Evolutionary conservation across 2,329 filamentous ascomycete species (phyloP).

Genomic region (Helicocarpus griseus): DNA sequence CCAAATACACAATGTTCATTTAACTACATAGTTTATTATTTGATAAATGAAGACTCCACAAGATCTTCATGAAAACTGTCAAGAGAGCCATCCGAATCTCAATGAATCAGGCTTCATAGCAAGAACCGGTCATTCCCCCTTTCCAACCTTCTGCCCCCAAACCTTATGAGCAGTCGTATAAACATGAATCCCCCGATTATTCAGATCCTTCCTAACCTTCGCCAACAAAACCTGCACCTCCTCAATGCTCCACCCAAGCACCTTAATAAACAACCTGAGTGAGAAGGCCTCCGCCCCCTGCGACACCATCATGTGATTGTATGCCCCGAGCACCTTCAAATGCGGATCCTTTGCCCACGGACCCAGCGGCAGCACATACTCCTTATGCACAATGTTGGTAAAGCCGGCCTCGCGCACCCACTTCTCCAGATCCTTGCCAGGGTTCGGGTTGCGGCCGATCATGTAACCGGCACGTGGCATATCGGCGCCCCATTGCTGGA

Average conservation of each 20-base stretch:
- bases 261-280: slow-evolving; percentile 12
- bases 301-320: slow-evolving; percentile 14
- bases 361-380: background rate
- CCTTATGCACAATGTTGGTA: background rate
- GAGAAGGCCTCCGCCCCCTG: slow-evolving; percentile 19
- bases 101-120: too few species aligned
- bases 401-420: slow-evolving; percentile 12
- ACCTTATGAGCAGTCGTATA: slow-evolving; percentile 1
- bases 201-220: background rate
- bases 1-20: too few species aligned
- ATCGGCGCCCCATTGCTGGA: background rate
- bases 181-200: background rate
- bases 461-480: slow-evolving; percentile 9
- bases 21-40: too few species aligned
- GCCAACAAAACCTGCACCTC: slow-evolving; percentile 1
- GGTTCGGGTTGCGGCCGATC: slow-evolving; percentile 2
- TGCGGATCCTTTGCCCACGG: background rate
- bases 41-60: too few species aligned
- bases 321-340: background rate
- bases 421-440: slow-evolving; percentile 16
- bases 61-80: too few species aligned
- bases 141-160: background rate
- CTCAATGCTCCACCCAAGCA: background rate
- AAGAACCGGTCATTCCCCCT: too few species aligned
- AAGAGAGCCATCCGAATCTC: too few species aligned